phyloP scores from a whole-genome alignment of 352 stramenopile species.

The Phytophthora meadii region DNA sequence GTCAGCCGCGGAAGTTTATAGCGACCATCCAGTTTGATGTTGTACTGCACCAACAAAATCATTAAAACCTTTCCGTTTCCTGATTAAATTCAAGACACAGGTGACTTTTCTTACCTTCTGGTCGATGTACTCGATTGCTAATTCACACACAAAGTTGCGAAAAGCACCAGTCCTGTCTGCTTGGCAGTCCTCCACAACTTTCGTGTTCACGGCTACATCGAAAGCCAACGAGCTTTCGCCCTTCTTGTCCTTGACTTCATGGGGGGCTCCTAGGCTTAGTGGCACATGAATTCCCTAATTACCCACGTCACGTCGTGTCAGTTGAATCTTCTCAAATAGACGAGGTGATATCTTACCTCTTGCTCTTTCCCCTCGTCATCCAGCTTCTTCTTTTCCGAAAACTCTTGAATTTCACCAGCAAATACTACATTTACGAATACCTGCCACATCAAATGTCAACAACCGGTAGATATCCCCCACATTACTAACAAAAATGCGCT shows the following conservation, averaged over 20 bases:
- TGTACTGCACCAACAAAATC: constrained; percentile 53
- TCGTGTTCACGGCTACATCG: constrained; percentile 83
- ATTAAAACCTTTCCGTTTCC: background rate
- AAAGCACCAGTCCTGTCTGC: constrained; percentile 72
- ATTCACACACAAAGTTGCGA: constrained; percentile 83
- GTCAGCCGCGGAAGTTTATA: constrained; percentile 81
- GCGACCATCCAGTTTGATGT: constrained; percentile 73
- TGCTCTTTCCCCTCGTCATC: constrained; percentile 79
- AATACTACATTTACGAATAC: constrained; percentile 85
- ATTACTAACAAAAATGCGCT: constrained; percentile 9
- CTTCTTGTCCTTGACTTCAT: constrained; percentile 82
- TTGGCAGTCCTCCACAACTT: constrained; percentile 74
- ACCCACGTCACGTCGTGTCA: background rate
- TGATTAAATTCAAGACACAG: background rate
- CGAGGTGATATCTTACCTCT: constrained; percentile 44
- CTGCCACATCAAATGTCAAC: constrained; percentile 25
- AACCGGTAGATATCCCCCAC: background rate
- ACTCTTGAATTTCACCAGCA: constrained; percentile 73
- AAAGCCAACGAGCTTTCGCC: constrained; percentile 66
- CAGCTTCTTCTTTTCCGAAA: constrained; percentile 83
- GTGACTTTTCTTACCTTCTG: constrained; percentile 56
- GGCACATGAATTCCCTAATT: constrained; percentile 77
- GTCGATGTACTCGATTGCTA: constrained; percentile 84
- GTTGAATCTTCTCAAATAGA: background rate
- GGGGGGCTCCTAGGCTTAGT: constrained; percentile 68